phyloP scores from a whole-genome alignment of 1,284 basidiomycete genomes.

The Phellopilus nigrolimitatus region DNA sequence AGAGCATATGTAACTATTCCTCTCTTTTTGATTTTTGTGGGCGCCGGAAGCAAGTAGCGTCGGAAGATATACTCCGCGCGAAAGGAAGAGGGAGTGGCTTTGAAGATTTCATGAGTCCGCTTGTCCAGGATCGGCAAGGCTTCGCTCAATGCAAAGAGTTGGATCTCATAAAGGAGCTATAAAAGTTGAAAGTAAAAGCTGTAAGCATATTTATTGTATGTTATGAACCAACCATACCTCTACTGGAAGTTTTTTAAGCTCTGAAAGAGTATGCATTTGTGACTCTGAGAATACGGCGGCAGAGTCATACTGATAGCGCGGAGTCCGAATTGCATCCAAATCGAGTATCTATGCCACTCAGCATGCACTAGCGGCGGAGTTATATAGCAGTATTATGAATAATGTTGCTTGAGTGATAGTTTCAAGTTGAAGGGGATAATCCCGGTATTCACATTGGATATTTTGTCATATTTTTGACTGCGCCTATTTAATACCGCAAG shows the following conservation, averaged over 20 bases:
- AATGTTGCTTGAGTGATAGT: no score
- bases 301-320: no score
- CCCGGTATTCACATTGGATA: no score
- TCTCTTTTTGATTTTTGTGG: slow-evolving; percentile 8
- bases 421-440: no score
- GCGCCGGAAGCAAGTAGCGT: slow-evolving; percentile 27
- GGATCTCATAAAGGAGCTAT: slow-evolving; percentile 72
- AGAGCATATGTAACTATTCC: slow-evolving; percentile 47
- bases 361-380: no score
- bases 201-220: neutral
- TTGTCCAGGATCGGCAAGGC: slow-evolving; percentile 52
- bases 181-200: neutral
- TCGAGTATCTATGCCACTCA: no score
- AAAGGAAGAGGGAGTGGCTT: slow-evolving; percentile 45
- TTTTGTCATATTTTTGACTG: no score
- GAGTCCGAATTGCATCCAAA: no score
- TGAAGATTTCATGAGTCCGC: slow-evolving; percentile 48
- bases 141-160: slow-evolving; percentile 58
- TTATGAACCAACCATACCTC: slow-evolving; percentile 7
- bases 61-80: slow-evolving; percentile 56
- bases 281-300: no score
- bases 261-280: slow-evolving; percentile 3
- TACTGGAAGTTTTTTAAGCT: slow-evolving; percentile 13
- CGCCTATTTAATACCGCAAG: no score
- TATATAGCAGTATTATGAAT: no score